Evolutionary conservation across 176 grass and related monocot genomes (phyloP), one percentile per base, ranked within the genome.

Genomic region (Cocos nucifera): DNA sequence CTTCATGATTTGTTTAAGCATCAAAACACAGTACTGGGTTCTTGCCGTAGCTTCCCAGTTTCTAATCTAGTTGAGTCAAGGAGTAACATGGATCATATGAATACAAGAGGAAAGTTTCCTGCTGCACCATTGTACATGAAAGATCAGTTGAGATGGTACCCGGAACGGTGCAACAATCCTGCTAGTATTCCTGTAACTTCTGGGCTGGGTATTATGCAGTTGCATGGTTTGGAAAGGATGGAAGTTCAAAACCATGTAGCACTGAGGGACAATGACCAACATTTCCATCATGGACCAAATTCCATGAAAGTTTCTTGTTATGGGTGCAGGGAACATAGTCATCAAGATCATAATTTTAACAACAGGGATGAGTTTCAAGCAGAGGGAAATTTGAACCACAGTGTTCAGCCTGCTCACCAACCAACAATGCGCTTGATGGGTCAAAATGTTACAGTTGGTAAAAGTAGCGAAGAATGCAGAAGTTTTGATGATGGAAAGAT

Each of bases 401-500:
- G 65, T 19, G 72, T 67, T 70, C 50, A 49, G 50, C 56, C 69
- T 77, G 44, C 35, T 57, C 29, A 49, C 3, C 85, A 97, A 58
- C 78, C 75, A 50, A 91, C 84, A 19, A 30, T 97, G 78, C 93
- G 93, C 48, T 76, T 97, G 27, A 91, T 91, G 93, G 93, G 87
- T 51, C 83, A 91, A 82, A 97, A 77, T 66, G 78, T 97, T 72
- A 72, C 66, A 54, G 78, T 97, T 28, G 87, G 93, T 63, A 81
- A 65, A 56, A 78, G 28, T 35, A 69, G 19, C 65, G 68, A 79
- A 57, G 77, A 89, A 19, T 64, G 4, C 50, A 69, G 53, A 61
- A 58, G 10, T 70, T 78, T 77, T 58, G 65, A 84, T 75, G 69
- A 73, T 14, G 74, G 67, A 21, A 76, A 66, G 24, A 50, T 60